phyloP scores from a whole-genome alignment of 2,329 filamentous ascomycete species.

The Alternaria brassicae region DNA sequence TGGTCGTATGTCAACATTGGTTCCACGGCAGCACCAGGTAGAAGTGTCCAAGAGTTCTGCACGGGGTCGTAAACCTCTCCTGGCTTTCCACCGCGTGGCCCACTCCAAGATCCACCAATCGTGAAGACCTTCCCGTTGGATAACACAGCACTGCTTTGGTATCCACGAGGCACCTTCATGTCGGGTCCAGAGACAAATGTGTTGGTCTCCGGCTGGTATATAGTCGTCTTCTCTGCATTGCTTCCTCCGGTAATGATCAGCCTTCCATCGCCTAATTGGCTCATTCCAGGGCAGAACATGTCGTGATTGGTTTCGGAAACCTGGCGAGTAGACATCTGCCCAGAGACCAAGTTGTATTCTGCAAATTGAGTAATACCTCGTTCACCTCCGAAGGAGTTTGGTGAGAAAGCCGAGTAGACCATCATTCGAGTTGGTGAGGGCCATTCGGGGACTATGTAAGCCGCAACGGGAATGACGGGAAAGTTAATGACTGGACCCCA shows the following conservation, averaged over 20 bases:
- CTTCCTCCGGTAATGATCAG: slow-evolving; percentile 29
- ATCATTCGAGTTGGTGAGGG: slow-evolving; percentile 25
- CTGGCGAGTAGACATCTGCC: slow-evolving; percentile 21
- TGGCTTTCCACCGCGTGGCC: slow-evolving; percentile 18
- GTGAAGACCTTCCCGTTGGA: slow-evolving; percentile 31
- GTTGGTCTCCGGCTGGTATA: slow-evolving; percentile 25
- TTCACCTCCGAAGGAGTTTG: slow-evolving; percentile 20
- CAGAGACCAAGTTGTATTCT: slow-evolving; percentile 24
- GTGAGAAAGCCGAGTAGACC: slow-evolving; percentile 26
- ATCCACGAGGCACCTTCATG: slow-evolving; percentile 27
- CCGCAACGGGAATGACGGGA: slow-evolving; percentile 31
- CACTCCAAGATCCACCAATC: slow-evolving; percentile 29
- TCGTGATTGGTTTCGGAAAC: slow-evolving; percentile 30
- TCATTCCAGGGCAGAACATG: slow-evolving; percentile 35
- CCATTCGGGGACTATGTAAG: slow-evolving; percentile 29
- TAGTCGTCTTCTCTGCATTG: slow-evolving; percentile 26
- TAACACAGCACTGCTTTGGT: slow-evolving; percentile 25
- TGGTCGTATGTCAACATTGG: slow-evolving; percentile 28
- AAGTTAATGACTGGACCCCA: slow-evolving; percentile 26
- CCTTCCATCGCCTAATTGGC: slow-evolving; percentile 22
- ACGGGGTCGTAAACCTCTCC: slow-evolving; percentile 27
- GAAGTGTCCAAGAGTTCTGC: slow-evolving; percentile 21
- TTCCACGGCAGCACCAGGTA: slow-evolving; percentile 24
- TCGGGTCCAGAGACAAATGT: slow-evolving; percentile 19
- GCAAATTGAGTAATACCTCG: slow-evolving; percentile 30